phyloP scores from a whole-genome alignment of 164 flowering plant species.

The Stephania cephalantha region DNA sequence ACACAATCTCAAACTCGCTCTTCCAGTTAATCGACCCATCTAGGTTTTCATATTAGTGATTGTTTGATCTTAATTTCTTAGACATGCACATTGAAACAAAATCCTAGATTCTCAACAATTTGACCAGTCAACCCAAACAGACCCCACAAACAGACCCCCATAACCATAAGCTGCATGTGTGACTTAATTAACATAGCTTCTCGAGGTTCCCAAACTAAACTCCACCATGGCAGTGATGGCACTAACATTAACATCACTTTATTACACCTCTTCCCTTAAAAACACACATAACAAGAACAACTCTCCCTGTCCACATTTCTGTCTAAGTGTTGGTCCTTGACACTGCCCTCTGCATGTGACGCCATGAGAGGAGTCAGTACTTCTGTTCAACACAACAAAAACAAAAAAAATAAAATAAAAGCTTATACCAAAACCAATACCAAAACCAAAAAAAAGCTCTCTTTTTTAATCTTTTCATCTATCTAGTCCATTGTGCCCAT shows the following conservation, averaged over 20 bases:
- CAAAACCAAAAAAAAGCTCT: slow-evolving; percentile 1
- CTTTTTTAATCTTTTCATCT: neutral
- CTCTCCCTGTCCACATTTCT: neutral
- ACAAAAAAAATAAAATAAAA: neutral
- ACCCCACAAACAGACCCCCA: neutral
- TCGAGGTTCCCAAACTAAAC: no score
- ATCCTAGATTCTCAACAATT: neutral
- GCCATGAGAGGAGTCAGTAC: neutral
- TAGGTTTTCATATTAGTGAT: neutral
- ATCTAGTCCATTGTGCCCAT: neutral
- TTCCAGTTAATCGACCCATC: no score
- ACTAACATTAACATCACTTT: no score
- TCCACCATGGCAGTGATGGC: no score
- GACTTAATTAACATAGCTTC: no score
- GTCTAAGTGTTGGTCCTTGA: neutral
- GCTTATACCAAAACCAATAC: neutral
- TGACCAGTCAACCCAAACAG: neutral
- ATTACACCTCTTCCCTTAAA: no score
- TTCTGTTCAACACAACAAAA: neutral
- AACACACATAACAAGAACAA: no score
- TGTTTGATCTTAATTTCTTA: neutral
- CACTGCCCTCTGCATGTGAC: slow-evolving; percentile 5
- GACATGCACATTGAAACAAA: neutral
- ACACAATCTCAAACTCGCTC: no score
- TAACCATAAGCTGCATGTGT: no score